phyloP scores from a whole-genome alignment of 176 grass and related monocot genomes.

The Carex myosuroides region DNA sequence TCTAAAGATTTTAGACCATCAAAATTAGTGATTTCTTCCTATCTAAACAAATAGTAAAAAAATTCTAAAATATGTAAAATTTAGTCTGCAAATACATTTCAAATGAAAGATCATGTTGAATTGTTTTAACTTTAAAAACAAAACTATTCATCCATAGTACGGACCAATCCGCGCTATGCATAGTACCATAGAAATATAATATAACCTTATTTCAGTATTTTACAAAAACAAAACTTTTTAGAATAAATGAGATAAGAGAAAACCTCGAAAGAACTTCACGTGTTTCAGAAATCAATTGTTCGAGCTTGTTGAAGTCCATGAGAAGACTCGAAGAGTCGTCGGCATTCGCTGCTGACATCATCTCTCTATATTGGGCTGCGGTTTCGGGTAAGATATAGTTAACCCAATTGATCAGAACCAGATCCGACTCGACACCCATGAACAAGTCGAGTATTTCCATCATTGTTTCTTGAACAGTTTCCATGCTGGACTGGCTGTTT shows the following conservation, averaged over 20 bases:
- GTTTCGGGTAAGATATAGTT: slow-evolving; percentile 79
- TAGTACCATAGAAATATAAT: too few species aligned
- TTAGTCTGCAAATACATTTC: too few species aligned
- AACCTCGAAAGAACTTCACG: slow-evolving; percentile 81
- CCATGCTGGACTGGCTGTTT: slow-evolving; percentile 26
- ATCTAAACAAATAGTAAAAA: too few species aligned
- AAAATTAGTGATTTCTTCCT: too few species aligned
- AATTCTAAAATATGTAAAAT: too few species aligned
- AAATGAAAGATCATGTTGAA: too few species aligned
- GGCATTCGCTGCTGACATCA: slow-evolving; percentile 42
- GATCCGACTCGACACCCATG: slow-evolving; percentile 39
- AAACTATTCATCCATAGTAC: too few species aligned
- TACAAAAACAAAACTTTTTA: background rate
- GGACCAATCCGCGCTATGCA: too few species aligned
- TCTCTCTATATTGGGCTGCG: slow-evolving; percentile 53
- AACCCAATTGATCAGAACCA: slow-evolving; percentile 55
- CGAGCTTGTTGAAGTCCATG: slow-evolving; percentile 77
- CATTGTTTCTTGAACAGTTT: slow-evolving; percentile 33
- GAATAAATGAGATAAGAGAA: slow-evolving; percentile 9
- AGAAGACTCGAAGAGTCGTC: slow-evolving; percentile 52
- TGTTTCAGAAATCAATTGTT: slow-evolving; percentile 81
- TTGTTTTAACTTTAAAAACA: too few species aligned
- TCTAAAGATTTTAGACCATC: too few species aligned
- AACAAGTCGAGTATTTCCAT: slow-evolving; percentile 55
- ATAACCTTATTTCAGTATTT: background rate